Base-by-base conservation (phyloP, 345 rosid genomes). In the Moringa oleifera region DNA sequence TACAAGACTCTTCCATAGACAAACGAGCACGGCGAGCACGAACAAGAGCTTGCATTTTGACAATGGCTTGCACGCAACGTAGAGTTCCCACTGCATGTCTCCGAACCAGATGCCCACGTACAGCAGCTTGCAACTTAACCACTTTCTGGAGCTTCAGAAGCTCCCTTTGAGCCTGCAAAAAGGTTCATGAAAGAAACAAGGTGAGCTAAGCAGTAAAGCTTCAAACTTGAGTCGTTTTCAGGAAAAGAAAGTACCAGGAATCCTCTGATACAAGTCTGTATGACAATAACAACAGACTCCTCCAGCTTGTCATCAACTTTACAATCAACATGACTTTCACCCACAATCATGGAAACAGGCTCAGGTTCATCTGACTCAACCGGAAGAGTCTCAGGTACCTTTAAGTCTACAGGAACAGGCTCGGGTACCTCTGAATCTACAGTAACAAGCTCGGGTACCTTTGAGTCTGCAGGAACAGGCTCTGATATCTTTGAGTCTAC, bases 41-140 rank as follows among this genome's bases (percentile, higher is more conserved):
- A 25, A 94, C 89, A 57, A 94, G 81, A 23, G 77, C 65, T 74
- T 94, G 99, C 90, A 94, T 85, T 77, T 94, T 94, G 67, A 87
- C 69, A 73, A 91, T 87, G 61, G 95, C 96, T 58, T 85, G 99
- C 57, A 91, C 79, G 47, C 97, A 94, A n/a, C 86, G 79, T 54
- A 94, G 79, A 25, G 97, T 77, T 55, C 93, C 99, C 78, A 77
- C 68, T 53, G 97, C 99, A 68, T 84, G 96, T 66, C 62, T 90
- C 64, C 99, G 80, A 66, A 90, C 96, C 78, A 94, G 62, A 78
- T 88, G 90, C 25, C 99, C 96, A 15, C 99, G 92, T 18, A 85
- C 83, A 54, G 86, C 93, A 69, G 99, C 97, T 78, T 94, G 99
- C 85, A 91, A 72, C 79, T 82, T 88, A 31, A 91, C 71, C 31